Evolutionary conservation across 768 basidiomycete genomes (phyloP).

Genomic region (Lentinula raphanica): DNA sequence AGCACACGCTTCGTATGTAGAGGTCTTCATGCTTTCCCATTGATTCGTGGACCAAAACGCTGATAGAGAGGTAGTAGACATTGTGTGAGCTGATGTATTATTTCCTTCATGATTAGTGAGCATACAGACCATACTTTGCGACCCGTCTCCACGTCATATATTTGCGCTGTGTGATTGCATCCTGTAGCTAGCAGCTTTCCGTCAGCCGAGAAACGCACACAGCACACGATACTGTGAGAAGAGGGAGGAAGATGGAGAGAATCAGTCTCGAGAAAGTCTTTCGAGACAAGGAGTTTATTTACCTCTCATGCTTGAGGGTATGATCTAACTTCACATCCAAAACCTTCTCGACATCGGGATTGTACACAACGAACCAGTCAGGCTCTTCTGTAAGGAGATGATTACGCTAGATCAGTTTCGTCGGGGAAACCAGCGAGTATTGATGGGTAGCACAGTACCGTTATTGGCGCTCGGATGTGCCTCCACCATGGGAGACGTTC

Average conservation of each 20-base stretch:
- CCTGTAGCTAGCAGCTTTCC: conserved; percentile 94
- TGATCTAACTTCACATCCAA: conserved; percentile 80
- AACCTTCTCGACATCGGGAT: conserved; percentile 69
- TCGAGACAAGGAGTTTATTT: conserved; percentile 16
- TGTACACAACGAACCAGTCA: conserved; percentile 90
- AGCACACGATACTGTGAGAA: conserved; percentile 58
- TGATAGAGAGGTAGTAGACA: conserved; percentile 21
- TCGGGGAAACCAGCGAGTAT: conserved; percentile 39
- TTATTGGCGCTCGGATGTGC: conserved; percentile 13
- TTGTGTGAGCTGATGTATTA: conserved; percentile 17
- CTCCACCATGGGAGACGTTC: conserved; percentile 18
- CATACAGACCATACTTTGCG: conserved; percentile 64
- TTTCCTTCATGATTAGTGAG: background rate
- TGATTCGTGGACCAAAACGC: conserved; percentile 57
- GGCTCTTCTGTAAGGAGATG: conserved; percentile 62
- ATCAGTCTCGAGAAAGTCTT: background rate
- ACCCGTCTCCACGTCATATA: conserved; percentile 89
- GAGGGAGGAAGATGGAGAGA: background rate
- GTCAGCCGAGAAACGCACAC: conserved; percentile 90
- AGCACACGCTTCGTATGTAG: conserved; percentile 81
- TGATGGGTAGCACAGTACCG: conserved; percentile 5
- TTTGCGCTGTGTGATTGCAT: conserved; percentile 93
- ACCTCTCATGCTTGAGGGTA: conserved; percentile 90
- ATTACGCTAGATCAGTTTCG: conserved; percentile 38
- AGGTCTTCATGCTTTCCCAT: conserved; percentile 60